Conservation (phyloP, 2,329 filamentous ascomycete genomes). For the Orbilia quercus region DNA sequence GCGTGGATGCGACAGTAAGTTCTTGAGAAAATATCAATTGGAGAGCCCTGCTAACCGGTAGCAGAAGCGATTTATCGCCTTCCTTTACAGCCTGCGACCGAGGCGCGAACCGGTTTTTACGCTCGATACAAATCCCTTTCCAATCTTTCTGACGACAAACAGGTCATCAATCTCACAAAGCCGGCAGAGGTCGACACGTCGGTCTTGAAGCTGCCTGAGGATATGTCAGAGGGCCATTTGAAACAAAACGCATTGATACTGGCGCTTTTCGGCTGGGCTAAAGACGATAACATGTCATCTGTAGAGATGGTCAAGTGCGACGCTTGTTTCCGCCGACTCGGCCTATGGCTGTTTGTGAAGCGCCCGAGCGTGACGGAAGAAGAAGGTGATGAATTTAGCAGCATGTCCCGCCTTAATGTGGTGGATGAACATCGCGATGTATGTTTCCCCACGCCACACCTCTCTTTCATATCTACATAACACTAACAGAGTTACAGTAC, state of each 20-base stretch:
- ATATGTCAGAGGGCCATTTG: constrained; percentile 61
- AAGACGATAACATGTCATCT: constrained; percentile 67
- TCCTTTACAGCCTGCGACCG: constrained; percentile 63
- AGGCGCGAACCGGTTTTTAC: constrained; percentile 63
- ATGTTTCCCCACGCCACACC: constrained; percentile 11
- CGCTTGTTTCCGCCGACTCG: constrained; percentile 86
- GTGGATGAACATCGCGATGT: constrained; percentile 77
- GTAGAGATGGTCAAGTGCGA: constrained; percentile 76
- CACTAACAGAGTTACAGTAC: constrained; percentile 65
- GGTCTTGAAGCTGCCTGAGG: constrained; percentile 55
- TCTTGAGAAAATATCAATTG: neutral
- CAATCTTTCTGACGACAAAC: constrained; percentile 68
- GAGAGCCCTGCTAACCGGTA: constrained; percentile 58
- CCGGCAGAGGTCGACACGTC: constrained; percentile 56
- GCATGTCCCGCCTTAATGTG: constrained; percentile 76
- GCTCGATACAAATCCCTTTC: constrained; percentile 63
- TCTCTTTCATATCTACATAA: neutral
- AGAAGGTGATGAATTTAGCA: constrained; percentile 70
- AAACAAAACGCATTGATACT: constrained; percentile 75
- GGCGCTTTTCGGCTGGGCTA: constrained; percentile 80
- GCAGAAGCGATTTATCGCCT: constrained; percentile 73
- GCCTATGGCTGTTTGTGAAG: constrained; percentile 92
- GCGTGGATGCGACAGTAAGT: constrained; percentile 83
- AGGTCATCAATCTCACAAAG: constrained; percentile 61
- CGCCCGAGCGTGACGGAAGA: constrained; percentile 72